These are phyloP conservation scores for Rhodotorula sphaerocarpa DNA, from an alignment of 768 basidiomycete species.

Conservation along the genomic window DNA sequence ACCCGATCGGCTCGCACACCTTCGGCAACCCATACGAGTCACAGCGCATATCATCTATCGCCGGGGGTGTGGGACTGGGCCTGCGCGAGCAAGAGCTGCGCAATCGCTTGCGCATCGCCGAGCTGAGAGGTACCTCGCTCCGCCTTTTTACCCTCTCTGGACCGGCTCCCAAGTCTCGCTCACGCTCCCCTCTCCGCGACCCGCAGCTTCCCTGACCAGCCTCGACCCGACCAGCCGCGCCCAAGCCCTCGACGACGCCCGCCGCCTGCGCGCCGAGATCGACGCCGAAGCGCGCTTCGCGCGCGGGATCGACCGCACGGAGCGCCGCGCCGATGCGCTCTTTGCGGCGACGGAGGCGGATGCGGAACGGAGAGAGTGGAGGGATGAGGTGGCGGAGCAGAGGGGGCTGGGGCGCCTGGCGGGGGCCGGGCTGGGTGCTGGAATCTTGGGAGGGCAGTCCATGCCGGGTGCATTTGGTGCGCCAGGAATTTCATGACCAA, in stretches of 20 bases:
- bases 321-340: conserved; percentile 3
- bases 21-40: background rate
- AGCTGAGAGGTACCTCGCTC: conserved; percentile 15
- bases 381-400: conserved; percentile 4
- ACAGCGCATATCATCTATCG: background rate
- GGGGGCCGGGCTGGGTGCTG: background rate
- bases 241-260: conserved; percentile 15
- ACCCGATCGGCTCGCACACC: background rate
- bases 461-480: conserved; percentile 48
- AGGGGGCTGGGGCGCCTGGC: background rate
- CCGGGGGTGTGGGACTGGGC: too few species aligned
- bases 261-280: conserved; percentile 6
- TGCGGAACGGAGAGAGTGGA: background rate
- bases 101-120: conserved; percentile 17
- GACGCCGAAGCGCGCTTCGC: background rate
- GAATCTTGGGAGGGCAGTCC: background rate
- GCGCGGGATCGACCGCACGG: conserved; percentile 2
- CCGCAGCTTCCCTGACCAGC: conserved; percentile 14
- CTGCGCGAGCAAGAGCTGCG: conserved; percentile 12
- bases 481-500: too few species aligned
- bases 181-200: background rate
- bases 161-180: background rate
- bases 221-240: conserved; percentile 11
- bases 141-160: too few species aligned
- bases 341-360: background rate